These are phyloP conservation scores for Sonneratia caseolaris DNA, from an alignment of 345 rosid genomes.

Conservation along the genomic window DNA sequence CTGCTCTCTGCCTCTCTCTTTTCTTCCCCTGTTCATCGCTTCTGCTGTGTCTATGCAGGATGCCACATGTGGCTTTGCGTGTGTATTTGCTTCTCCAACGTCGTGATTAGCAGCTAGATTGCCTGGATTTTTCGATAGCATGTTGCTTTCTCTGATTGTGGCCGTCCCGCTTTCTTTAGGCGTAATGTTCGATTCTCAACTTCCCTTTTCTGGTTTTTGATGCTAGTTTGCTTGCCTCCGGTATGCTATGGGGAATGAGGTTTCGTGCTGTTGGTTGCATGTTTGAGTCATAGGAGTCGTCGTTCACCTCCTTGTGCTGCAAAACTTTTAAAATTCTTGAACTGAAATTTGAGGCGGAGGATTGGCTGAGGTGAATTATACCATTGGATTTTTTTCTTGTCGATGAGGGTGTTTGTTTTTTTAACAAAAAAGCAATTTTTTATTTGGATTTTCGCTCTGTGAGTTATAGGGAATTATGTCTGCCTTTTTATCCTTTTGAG, in stretches of 20 bases:
- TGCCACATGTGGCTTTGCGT: not conserved
- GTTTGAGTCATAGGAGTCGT: not conserved
- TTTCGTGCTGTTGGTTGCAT: not conserved
- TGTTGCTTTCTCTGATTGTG: not conserved
- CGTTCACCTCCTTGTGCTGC: not conserved
- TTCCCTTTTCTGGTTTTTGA: not conserved
- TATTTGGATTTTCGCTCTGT: not conserved
- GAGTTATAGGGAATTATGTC: not conserved
- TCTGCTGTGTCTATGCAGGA: not conserved
- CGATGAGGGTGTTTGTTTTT: not conserved
- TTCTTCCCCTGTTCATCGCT: not conserved
- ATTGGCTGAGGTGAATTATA: not conserved
- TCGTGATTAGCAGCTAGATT: not conserved
- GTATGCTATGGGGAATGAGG: not conserved
- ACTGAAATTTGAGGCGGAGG: not conserved
- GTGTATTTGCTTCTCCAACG: not conserved
- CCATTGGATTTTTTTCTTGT: not conserved
- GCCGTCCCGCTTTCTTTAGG: not conserved
- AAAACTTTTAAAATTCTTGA: not conserved
- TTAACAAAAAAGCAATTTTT: not conserved
- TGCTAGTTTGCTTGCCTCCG: not conserved
- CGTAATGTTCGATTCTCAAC: not conserved
- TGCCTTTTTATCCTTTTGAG: not conserved
- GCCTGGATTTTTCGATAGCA: not conserved
- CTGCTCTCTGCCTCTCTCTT: not conserved